A percentile compares a stretch with the other conserved stretches of the same genome.
These are phyloP conservation scores for Sclerotinia nivalis DNA, from an alignment of 2,329 filamentous ascomycete genomes.

Conservation along the genomic window DNA sequence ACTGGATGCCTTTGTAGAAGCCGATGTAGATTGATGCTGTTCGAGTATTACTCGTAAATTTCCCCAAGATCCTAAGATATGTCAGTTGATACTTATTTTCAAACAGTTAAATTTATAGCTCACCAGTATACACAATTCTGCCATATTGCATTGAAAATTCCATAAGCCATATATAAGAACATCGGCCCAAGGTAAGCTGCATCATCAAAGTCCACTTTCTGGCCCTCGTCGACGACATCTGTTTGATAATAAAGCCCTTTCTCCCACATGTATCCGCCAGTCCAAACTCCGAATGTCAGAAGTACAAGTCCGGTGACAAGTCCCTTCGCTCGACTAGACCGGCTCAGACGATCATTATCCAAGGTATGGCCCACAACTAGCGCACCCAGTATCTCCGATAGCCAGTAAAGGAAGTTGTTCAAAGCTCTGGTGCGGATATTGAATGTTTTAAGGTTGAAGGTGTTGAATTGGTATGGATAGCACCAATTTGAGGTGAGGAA, in stretches of 20 bases:
- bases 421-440: constrained; percentile 70
- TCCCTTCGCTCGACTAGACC: constrained; percentile 63
- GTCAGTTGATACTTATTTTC: background rate
- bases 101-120: constrained; percentile 33
- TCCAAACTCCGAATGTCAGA: constrained; percentile 76
- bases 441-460: constrained; percentile 68
- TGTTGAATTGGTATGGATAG: constrained; percentile 76
- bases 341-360: constrained; percentile 59
- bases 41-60: constrained; percentile 83
- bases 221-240: constrained; percentile 22
- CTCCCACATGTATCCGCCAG: constrained; percentile 77
- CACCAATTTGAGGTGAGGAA: constrained; percentile 78
- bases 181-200: constrained; percentile 72
- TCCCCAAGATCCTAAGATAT: constrained; percentile 73
- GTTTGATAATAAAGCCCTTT: constrained; percentile 54
- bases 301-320: constrained; percentile 49
- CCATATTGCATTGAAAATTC: constrained; percentile 83
- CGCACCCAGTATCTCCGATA: constrained; percentile 73
- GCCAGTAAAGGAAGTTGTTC: constrained; percentile 75
- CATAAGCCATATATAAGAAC: constrained; percentile 86
- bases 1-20: constrained; percentile 85
- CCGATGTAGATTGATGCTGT: constrained; percentile 87
- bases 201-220: constrained; percentile 61
- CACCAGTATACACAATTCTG: constrained; percentile 87
- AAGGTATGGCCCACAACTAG: constrained; percentile 69